Evolutionary conservation across 1,139 yeast genomes (phyloP).

Genomic region (Taphrina flavorubra): DNA sequence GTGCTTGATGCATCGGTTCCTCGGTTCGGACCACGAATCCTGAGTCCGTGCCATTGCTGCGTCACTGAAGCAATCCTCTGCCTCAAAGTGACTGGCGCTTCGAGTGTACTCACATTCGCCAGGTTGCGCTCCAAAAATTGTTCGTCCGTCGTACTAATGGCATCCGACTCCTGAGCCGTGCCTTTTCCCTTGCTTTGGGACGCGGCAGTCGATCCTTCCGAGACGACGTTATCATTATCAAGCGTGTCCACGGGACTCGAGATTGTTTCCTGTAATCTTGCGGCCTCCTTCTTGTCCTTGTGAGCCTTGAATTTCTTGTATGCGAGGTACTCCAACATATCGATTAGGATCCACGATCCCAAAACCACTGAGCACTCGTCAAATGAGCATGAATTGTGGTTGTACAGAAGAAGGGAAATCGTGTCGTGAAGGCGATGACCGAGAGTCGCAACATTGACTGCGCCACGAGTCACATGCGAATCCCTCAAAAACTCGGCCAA

Average conservation of each 20-base stretch:
- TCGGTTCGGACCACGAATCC: background rate
- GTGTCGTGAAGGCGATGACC: background rate
- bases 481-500: too few relatives aligned
- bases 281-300: constrained; percentile 1
- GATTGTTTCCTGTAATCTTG: background rate
- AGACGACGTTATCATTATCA: background rate
- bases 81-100: constrained; percentile 26
- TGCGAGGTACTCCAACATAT: constrained; percentile 34
- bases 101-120: constrained; percentile 1
- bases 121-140: constrained; percentile 29
- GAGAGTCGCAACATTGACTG: background rate
- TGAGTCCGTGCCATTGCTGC: constrained; percentile 13
- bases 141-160: constrained; percentile 28
- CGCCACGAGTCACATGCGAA: constrained; percentile 5
- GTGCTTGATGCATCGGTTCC: background rate
- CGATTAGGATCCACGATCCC: background rate
- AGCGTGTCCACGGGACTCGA: background rate
- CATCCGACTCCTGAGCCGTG: constrained; percentile 3
- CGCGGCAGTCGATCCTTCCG: background rate
- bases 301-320: constrained; percentile 29
- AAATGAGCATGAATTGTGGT: background rate
- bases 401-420: background rate
- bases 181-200: constrained; percentile 11
- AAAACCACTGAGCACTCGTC: too few relatives aligned
- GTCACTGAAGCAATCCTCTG: constrained; percentile 23